Evolutionary conservation across 352 stramenopile genomes (phyloP).

Genomic region (Globisporangium carolinianum): DNA sequence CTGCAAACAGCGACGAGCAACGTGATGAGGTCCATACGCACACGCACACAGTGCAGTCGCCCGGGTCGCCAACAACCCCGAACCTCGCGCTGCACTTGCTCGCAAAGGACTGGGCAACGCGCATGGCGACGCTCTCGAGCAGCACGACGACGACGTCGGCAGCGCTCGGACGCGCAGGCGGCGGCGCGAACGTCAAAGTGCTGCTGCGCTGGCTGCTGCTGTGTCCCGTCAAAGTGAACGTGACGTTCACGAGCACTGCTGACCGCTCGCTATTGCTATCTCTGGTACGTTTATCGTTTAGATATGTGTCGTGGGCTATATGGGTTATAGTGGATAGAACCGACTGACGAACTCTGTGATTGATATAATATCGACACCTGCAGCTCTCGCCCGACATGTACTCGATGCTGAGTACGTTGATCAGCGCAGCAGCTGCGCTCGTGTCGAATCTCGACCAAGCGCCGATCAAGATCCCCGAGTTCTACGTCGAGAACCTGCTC

Average conservation of each 20-base stretch:
- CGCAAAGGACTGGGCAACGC: constrained; percentile 53
- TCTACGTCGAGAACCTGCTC: constrained; percentile 86
- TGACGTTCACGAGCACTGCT: constrained; percentile 83
- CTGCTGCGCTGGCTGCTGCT: constrained; percentile 72
- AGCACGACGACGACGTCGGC: constrained; percentile 15
- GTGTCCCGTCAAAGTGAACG: constrained; percentile 81
- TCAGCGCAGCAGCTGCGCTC: constrained; percentile 69
- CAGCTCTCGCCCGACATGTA: constrained; percentile 79
- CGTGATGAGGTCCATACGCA: constrained; percentile 12
- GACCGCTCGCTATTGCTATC: constrained; percentile 79
- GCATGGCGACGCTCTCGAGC: constrained; percentile 23
- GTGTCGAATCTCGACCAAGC: constrained; percentile 85
- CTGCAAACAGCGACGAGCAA: constrained; percentile 14
- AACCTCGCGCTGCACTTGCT: constrained; percentile 47
- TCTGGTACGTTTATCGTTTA: constrained; percentile 25
- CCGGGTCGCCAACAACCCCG: constrained; percentile 5
- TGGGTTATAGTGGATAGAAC: background rate
- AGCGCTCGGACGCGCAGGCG: constrained; percentile 17
- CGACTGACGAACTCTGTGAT: constrained; percentile 1
- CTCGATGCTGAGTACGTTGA: constrained; percentile 67
- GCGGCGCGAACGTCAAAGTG: constrained; percentile 63
- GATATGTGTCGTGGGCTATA: too few species aligned
- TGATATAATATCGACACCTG: background rate
- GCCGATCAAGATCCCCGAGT: constrained; percentile 84
- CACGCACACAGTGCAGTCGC: background rate